Conservation (phyloP, 352 stramenopile genomes). For the Pythium biforme region DNA sequence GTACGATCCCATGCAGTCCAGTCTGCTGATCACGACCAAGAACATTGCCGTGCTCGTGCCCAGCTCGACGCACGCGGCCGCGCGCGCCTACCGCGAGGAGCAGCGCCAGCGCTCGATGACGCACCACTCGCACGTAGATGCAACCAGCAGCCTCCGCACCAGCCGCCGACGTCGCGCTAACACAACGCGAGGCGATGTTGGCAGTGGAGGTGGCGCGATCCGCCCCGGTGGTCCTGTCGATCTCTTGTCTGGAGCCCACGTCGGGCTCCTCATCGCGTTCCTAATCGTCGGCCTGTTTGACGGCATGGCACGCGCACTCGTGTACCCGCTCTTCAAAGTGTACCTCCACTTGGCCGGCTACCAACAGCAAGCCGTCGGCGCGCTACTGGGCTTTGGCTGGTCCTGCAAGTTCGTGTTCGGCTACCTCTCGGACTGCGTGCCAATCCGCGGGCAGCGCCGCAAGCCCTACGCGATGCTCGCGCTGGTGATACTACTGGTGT, state of each 20-base stretch:
- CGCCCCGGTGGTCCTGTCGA: conserved; percentile 7
- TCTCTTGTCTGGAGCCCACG: conserved; percentile 1
- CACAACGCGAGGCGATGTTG: not conserved
- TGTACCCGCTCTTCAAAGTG: conserved; percentile 28
- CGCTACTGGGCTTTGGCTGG: conserved; percentile 17
- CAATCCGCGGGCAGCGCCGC: conserved; percentile 26
- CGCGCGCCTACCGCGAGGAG: not conserved
- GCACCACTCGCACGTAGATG: not conserved
- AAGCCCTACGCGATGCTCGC: conserved; percentile 31
- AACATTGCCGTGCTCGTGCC: not conserved
- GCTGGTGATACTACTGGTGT: conserved; percentile 1
- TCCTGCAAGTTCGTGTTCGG: conserved; percentile 29
- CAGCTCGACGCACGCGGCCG: not conserved
- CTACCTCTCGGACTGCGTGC: conserved; percentile 23
- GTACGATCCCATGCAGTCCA: conserved; percentile 5
- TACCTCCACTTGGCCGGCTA: conserved; percentile 25
- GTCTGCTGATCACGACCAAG: not conserved
- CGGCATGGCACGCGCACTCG: conserved; percentile 15
- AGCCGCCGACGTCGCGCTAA: not conserved
- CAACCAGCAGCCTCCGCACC: not conserved
- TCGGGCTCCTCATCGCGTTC: conserved; percentile 29
- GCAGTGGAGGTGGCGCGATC: conserved; percentile 7
- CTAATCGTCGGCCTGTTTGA: conserved; percentile 28
- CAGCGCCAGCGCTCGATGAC: not conserved
- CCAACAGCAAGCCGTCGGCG: conserved; percentile 2